Base-by-base conservation (phyloP, 2,329 filamentous ascomycete genomes). In the Paraconiothyrium sp. region DNA sequence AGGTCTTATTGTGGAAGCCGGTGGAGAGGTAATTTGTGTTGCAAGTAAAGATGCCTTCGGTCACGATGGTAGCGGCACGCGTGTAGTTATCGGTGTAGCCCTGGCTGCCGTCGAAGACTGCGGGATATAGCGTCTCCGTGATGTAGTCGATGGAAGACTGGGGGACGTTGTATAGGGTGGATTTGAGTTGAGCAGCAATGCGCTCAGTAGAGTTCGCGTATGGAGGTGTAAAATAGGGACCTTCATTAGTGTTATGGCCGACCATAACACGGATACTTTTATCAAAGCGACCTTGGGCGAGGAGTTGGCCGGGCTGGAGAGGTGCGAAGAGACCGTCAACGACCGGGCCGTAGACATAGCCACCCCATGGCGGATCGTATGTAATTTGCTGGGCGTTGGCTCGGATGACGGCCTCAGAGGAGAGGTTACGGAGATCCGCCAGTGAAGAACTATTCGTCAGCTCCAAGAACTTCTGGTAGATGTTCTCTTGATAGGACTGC, bases 21-120 rank as follows among this genome's bases (percentile, higher is more conserved):
- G 73, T 75, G 58, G 80, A 79, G 4, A 88, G 76, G 67, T 81
- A 86, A 67, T 82, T 78, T 14, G 84, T 82, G 66, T 85, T 85
- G 79, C 86, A 88, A 11, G 75, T 77, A 67, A 86, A 84, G 59
- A 72, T 60, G 6, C 72, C 59, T 58, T 88, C 86, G 13, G 79
- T 71, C 43, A 79, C 72, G 11, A 84, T 70, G 1, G 82, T 75
- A 11, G 75, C 72, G 0, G 76, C 75, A 9, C 86, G 83, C 13
- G 71, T 73, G 63, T 81, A 81, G 41, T 83, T 67, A 50, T 76
- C 80, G 0, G 67, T 80, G 74, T 87, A 88, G 10, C 76, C 76
- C 48, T 82, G 76, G 16, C 73, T 78, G 39, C 82, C 84, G 67
- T 82, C 74, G 64, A 82, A 84, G 37, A 83, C 69, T 1, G 82